Evolutionary conservation across 2,329 filamentous ascomycete genomes (phyloP).

Genomic region (Cadophora luteo-olivacea): DNA sequence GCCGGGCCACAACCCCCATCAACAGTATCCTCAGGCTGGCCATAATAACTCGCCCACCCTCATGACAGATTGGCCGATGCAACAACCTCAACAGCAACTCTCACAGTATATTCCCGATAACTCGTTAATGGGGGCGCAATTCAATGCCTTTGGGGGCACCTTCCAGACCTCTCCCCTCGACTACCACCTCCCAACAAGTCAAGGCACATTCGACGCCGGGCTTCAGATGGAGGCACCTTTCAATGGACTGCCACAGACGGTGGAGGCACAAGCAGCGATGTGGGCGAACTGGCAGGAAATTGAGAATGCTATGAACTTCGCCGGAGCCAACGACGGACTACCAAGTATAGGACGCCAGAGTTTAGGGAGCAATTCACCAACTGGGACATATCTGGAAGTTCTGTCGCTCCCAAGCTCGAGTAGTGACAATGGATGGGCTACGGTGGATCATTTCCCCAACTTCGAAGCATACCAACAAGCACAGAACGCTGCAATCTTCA

Average conservation of each 20-base stretch:
- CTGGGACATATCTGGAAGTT: slow-evolving; percentile 83
- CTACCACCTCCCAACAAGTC: slow-evolving; percentile 57
- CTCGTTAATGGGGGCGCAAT: slow-evolving; percentile 44
- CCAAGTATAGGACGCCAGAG: slow-evolving; percentile 54
- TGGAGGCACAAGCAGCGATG: slow-evolving; percentile 63
- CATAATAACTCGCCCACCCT: slow-evolving; percentile 56
- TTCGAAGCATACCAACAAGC: slow-evolving; percentile 71
- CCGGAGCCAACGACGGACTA: slow-evolving; percentile 53
- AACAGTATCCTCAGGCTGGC: slow-evolving; percentile 47
- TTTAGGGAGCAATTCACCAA: slow-evolving; percentile 70
- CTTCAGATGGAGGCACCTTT: slow-evolving; percentile 70
- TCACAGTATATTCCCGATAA: slow-evolving; percentile 45
- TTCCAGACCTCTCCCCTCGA: slow-evolving; percentile 45
- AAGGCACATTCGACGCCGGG: slow-evolving; percentile 65
- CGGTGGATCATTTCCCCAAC: slow-evolving; percentile 77
- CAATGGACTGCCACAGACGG: slow-evolving; percentile 61
- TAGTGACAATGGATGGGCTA: slow-evolving; percentile 86
- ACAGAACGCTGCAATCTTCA: slow-evolving; percentile 75
- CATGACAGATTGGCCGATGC: slow-evolving; percentile 67
- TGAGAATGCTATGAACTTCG: slow-evolving; percentile 67
- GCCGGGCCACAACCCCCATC: slow-evolving; percentile 52
- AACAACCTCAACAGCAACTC: slow-evolving; percentile 44
- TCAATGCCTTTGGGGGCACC: slow-evolving; percentile 39
- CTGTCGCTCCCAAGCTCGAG: slow-evolving; percentile 80
- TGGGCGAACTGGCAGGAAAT: slow-evolving; percentile 85